Percentiles rank a stretch among this genome's conserved stretches.
Evolutionary conservation across 495 filamentous ascomycete genomes (phyloP).

Genomic region (Xylaria venustula): DNA sequence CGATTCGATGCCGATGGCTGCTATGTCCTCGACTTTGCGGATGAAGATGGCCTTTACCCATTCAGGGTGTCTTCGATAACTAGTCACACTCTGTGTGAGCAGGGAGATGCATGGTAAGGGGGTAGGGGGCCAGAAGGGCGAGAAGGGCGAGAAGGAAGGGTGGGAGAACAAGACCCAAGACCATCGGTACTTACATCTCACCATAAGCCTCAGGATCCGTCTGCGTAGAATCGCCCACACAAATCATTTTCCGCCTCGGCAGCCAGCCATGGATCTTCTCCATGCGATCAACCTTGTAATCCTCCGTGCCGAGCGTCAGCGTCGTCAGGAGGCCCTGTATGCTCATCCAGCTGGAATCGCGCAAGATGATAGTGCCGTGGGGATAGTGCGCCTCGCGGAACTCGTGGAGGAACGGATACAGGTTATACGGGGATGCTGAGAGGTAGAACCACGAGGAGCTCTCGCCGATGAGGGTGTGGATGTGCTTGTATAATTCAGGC

Average conservation of each 20-base stretch:
- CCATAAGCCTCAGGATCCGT: conserved; percentile 89
- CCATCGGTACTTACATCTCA: conserved; percentile 62
- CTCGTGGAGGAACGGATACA: conserved; percentile 80
- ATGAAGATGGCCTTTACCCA: conserved; percentile 85
- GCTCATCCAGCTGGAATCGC: conserved; percentile 87
- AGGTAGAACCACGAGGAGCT: conserved; percentile 86
- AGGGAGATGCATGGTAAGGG: neutral
- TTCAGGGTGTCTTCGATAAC: conserved; percentile 51
- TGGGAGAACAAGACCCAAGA: too few relatives aligned
- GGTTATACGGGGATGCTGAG: conserved; percentile 90
- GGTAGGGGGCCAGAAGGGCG: neutral
- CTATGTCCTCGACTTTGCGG: conserved; percentile 75
- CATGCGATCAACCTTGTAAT: conserved; percentile 84
- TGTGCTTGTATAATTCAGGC: conserved; percentile 74
- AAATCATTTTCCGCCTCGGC: conserved; percentile 74
- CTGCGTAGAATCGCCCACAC: conserved; percentile 89
- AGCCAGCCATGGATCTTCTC: conserved; percentile 72
- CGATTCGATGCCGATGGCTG: conserved; percentile 61
- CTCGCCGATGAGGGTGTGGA: conserved; percentile 53
- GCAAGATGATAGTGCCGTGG: conserved; percentile 76
- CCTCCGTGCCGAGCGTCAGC: conserved; percentile 76
- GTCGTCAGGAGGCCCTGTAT: conserved; percentile 74
- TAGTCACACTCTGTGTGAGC: conserved; percentile 12
- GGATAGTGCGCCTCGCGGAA: conserved; percentile 72
- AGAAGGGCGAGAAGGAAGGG: too few relatives aligned